Evolutionary conservation across 2,329 filamentous ascomycete species (phyloP), one percentile per base, ranked within the genome.

Genomic region (Sporothrix inflata): DNA sequence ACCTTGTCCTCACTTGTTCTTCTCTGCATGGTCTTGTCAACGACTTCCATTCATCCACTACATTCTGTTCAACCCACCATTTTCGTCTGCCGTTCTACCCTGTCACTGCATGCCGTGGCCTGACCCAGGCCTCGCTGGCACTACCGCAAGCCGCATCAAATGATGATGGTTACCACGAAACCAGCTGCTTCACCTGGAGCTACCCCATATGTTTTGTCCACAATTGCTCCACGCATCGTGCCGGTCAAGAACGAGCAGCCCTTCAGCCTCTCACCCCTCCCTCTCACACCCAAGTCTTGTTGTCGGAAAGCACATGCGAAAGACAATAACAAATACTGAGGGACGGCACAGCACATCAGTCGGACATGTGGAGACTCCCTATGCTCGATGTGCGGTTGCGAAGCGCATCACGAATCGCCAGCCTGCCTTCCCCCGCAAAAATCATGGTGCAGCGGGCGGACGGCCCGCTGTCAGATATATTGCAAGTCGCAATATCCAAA

Each of bases 341-440:
- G 51, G 38, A 40, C 67, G 53, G 67, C 51, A 70, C 34, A 34
- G 40, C 40, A 27, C 51, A 47, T 45, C 67, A 69, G 12, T n/a
- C 67, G 51, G 67, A 27, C 24, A 27, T 60, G 67, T 60, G 53
- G 67, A 49, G 40, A 45, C 21, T 49, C 24, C 14, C 47, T n/a
- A 8, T 70, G n/a, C 38, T 38, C 21, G 55, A 63, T 53, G 45
- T 40, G 55, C 42, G 12, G 69, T 21, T 38, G 68, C 24, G 30
- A 47, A 19, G 51, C 53, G 21, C 68, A 49, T 57, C 66, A 45
- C 8, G 21, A 60, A 16, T 24, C 24, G 53, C 14, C 68, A 45
- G n/a, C 42, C 27, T 49, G 42, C 16, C 51, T 55, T 70, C 16
- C 68, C 66, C 68, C 53, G 53, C 68, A 70, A 60, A 55, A 27